Percentiles rank a stretch among this genome's conserved stretches.
Evolutionary conservation across 192 early-diverging fungal genomes (phyloP).

Genomic region (Backusella westeae): DNA sequence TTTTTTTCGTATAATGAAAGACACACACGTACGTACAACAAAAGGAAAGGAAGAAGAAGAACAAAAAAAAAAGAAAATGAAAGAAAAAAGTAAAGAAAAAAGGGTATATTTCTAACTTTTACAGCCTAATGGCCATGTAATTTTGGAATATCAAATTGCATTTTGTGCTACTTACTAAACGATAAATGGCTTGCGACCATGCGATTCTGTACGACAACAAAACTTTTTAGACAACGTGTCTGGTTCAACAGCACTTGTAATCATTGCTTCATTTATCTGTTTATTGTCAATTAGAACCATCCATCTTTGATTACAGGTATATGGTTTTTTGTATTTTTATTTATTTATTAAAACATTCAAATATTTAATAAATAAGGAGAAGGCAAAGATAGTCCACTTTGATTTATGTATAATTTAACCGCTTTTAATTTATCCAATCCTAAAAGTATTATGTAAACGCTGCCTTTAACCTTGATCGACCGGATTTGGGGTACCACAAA

Average conservation of each 20-base stretch:
- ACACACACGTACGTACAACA: background rate
- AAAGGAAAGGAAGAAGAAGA: background rate
- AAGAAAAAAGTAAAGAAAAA: background rate
- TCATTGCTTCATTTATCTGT: slow-evolving; percentile 1
- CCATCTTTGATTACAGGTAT: background rate
- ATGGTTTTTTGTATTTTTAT: background rate
- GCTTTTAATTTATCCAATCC: background rate
- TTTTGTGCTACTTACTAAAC: slow-evolving; percentile 1
- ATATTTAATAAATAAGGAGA: background rate
- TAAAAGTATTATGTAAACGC: background rate
- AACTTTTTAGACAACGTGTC: slow-evolving; percentile 8
- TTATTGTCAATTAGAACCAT: background rate
- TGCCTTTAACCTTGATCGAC: background rate
- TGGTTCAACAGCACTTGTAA: background rate
- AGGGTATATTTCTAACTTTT: background rate
- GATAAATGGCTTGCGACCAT: slow-evolving; percentile 3
- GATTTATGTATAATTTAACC: background rate
- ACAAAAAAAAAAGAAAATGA: background rate
- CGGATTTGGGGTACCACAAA: background rate
- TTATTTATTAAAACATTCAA: background rate
- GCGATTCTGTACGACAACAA: background rate
- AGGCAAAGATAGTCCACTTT: background rate
- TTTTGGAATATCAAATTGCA: slow-evolving; percentile 8
- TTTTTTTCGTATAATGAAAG: background rate
- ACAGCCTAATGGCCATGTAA: background rate